Evolutionary conservation across 352 stramenopile species (phyloP), one percentile per base, ranked within the genome.

Genomic region (Phytophthora macrochlamydospora): DNA sequence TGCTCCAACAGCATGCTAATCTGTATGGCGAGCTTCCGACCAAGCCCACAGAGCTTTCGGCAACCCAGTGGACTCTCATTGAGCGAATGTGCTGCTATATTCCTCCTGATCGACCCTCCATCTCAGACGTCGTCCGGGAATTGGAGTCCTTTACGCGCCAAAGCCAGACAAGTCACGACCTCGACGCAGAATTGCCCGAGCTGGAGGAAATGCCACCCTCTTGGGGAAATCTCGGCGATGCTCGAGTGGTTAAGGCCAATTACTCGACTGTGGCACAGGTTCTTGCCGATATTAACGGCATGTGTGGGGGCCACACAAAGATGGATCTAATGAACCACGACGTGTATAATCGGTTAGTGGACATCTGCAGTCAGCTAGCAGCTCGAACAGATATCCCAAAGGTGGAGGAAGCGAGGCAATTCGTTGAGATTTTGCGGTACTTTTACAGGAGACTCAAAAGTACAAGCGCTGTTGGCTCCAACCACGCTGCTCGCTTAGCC

Each of bases 31-130:
- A 52, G 1, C 42, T 59, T 11, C 43, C 56, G 0, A 5, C n/a
- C 0, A 69, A 64, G 13, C 62, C 55, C 6, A 28, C 29, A 1
- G 33, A 11, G 2, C 56, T 69, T 28, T 49, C 49, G 0, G 0
- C 42, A 6, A 28, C 1, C 3, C 55, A 65, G 13, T 65, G 49
- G 49, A 12, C 40, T 5, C 30, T 69, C 8, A 24, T 69, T 4
- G 11, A 60, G 32, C 11, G 33, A 48, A 69, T 69, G 62, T 65
- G 40, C 33, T 56, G 49, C 32, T 65, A 60, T 14, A 8, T 51
- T 8, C 51, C 14, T n/a, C 6, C 1, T 8, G 42, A 69, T 11
- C 55, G 62, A 1, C 49, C 44, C 2, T 52, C 55, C 0, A 29
- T 49, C 2, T 48, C 49, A 7, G 55, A 59, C 31, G 62, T 65